Conservation (phyloP, 2,329 filamentous ascomycete genomes). For the Remersonia thermophila region DNA sequence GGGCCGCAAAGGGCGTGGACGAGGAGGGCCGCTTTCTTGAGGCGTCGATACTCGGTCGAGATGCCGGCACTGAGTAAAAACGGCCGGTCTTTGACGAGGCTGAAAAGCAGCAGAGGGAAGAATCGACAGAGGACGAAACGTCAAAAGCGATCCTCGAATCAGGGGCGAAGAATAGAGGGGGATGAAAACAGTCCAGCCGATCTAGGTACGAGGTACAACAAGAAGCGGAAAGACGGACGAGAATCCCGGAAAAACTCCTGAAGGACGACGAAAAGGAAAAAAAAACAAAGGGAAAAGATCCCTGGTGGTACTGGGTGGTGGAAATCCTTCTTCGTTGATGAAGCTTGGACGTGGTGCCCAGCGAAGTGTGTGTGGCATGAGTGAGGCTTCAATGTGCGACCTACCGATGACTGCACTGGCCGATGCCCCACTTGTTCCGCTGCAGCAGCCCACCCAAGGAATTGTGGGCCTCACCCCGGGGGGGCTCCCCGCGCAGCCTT, state of each 20-base stretch:
- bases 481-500: too few relatives aligned
- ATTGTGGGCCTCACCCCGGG: too few relatives aligned
- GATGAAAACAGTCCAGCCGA: not conserved
- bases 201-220: too few relatives aligned
- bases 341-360: too few relatives aligned
- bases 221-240: not conserved
- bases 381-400: not conserved
- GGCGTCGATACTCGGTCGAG: too few relatives aligned
- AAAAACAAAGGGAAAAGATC: not conserved
- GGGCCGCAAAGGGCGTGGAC: not conserved
- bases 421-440: slow-evolving; percentile 4
- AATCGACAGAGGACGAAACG: slow-evolving; percentile 2
- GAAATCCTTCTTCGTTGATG: too few relatives aligned
- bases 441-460: too few relatives aligned
- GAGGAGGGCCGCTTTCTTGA: too few relatives aligned
- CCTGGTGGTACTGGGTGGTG: too few relatives aligned
- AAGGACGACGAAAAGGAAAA: not conserved
- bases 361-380: too few relatives aligned
- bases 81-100: slow-evolving; percentile 15
- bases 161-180: not conserved
- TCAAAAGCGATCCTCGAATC: not conserved
- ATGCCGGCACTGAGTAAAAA: slow-evolving; percentile 20
- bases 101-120: not conserved
- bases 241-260: not conserved
- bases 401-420: slow-evolving; percentile 11